Evolutionary conservation across 1,284 basidiomycete genomes (phyloP), one percentile per base, ranked within the genome.

Genomic region (Sporisorium exsertum): DNA sequence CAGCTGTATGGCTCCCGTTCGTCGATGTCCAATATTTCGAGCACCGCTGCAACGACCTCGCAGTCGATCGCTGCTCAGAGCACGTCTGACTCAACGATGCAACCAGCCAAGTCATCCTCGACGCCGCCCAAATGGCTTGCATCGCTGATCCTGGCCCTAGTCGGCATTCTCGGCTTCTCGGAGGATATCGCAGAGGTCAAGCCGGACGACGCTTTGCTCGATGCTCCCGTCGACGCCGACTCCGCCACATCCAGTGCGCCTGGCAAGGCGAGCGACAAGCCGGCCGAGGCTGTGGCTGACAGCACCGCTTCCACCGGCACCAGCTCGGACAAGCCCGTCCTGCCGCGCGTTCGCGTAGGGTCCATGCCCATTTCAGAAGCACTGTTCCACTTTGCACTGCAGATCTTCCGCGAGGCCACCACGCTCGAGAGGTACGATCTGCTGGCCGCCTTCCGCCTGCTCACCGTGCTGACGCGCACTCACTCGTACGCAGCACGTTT

Each of bases 151-250:
- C 66, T 77, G 6, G 56, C 72, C 12, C 51, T 71, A 1, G 62
- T 66, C 20, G 65, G 61, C 40, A 86, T 97, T 46, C 88, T 97
- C 33, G 91, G 91, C 35, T 87, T 92, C 42, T 90, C 91, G 0
- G 92, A 93, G 60, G 91, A 92, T 56, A 91, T 93, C 61, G 87
- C 89, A 33, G 81, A 88, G 3, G 89, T 92, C 70, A 86, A 88
- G 16, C 76, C 55, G n/a, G 72, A 80, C 57, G 66, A 71, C 29
- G 59, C 67, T n/a, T 56, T 55, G 52, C 49, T 69, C 10, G 64
- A 77, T 35, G 59, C 26, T 27, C 47, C 60, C 13, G 52, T 37
- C 3, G 64, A 58, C 6, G 46, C 22, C 18, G 53, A 54, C 9
- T 2, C 37, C 18, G 18, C 42, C 29, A 26, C 45, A 20, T 45